Evolutionary conservation across 2,329 filamentous ascomycete species (phyloP).

Genomic region (Paradendryphiella salina): DNA sequence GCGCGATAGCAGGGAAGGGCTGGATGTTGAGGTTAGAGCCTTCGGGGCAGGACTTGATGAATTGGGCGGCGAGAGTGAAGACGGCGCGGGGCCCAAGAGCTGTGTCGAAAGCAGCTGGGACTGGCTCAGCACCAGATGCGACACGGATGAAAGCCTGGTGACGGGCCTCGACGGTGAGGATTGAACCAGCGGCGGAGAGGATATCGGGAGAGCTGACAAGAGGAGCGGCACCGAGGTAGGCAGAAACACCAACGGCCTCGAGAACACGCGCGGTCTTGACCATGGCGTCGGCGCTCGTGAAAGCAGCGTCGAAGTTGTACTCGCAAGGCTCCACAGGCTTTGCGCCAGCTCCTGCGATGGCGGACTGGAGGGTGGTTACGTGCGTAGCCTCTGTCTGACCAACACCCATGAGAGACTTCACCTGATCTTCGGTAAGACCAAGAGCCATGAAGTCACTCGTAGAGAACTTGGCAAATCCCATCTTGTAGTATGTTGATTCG

Average conservation of each 20-base stretch:
- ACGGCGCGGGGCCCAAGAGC: constrained; percentile 69
- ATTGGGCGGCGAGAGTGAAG: constrained; percentile 73
- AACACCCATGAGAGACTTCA: constrained; percentile 64
- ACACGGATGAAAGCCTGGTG: constrained; percentile 74
- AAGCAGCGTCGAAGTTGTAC: constrained; percentile 66
- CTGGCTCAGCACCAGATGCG: constrained; percentile 60
- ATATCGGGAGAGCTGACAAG: constrained; percentile 63
- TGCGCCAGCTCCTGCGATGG: constrained; percentile 64
- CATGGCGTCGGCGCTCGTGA: constrained; percentile 68
- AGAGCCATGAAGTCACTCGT: constrained; percentile 66
- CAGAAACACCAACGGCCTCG: constrained; percentile 74
- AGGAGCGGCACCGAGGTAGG: constrained; percentile 70
- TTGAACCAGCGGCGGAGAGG: constrained; percentile 68
- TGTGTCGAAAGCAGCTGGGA: constrained; percentile 71
- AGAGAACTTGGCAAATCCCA: constrained; percentile 70
- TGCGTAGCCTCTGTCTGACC: constrained; percentile 66
- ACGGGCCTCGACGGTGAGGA: constrained; percentile 72
- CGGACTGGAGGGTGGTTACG: constrained; percentile 61
- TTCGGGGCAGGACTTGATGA: constrained; percentile 71
- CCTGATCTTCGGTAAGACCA: constrained; percentile 59
- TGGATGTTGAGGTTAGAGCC: constrained; percentile 65
- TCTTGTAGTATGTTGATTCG: constrained; percentile 71
- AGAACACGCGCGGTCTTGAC: constrained; percentile 70
- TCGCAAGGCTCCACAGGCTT: constrained; percentile 69
- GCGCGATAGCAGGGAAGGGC: constrained; percentile 61